Evolutionary conservation across 176 grass and related monocot species (phyloP).

Genomic region (maize (Zea mays)): Zm-B73-REFERENCE-NAM-5.0 NC_050096.1:302932501-302933000

Average conservation of each 20-base stretch:
- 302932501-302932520: constrained; percentile 78
- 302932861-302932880: constrained; percentile 86
- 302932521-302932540: constrained; percentile 69
- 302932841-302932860: constrained; percentile 74
- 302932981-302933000: constrained; percentile 58
- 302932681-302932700: constrained; percentile 73
- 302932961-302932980: constrained; percentile 49
- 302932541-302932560: constrained; percentile 84
- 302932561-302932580: constrained; percentile 70
- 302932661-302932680: constrained; percentile 78
- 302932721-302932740: constrained; percentile 51
- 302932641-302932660: constrained; percentile 73
- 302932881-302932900: constrained; percentile 71
- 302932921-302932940: constrained; percentile 67
- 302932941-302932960: constrained; percentile 42
- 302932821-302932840: constrained; percentile 64
- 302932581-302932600: constrained; percentile 60
- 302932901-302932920: constrained; percentile 72
- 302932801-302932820: constrained; percentile 92
- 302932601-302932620: constrained; percentile 65
- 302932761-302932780: constrained; percentile 65
- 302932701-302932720: constrained; percentile 70
- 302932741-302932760: constrained; percentile 65
- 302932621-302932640: constrained; percentile 60
- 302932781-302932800: constrained; percentile 57